Evolutionary conservation across 2,329 filamentous ascomycete species (phyloP), one percentile per base, ranked within the genome.

Genomic region (Colletotrichum viniferum): DNA sequence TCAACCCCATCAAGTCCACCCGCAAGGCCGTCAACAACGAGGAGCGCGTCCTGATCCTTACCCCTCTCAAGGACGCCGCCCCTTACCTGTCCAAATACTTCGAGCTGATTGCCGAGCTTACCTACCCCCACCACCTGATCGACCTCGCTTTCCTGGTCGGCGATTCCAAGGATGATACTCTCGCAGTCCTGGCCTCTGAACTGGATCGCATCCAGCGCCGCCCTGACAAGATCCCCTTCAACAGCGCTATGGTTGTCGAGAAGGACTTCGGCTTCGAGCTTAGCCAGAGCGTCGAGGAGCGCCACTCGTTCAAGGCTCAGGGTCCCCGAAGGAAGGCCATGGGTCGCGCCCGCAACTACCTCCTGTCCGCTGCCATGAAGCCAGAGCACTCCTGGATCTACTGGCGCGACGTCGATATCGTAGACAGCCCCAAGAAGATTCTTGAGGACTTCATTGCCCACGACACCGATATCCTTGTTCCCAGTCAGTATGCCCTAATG

Each of bases 351-450:
- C 92, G 97, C 79, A 99, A 99, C 84, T 99, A 98, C 84, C 89
- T 99, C 24, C 91, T 99, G 3, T 91, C 92, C 36, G 89, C 95
- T 1, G 94, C 97, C 4, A 83, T 99, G 80, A 98, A 97, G 87
- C 92, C 96, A 0, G 96, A 98, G 77, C 97, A 99, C 83, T 96
- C 96, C 10, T 99, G 97, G 97, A 96, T 98, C 10, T 98, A 98
- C 85, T 99, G 97, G 97, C 92, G 97, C 76, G 97, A 99, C 83
- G 96, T 98, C 65, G 97, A 99, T 84, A 98, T 99, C 80, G 92
- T 95, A 62, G 96, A 99, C 82, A 98, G 94, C 83, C 95, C 96
- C 3, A 90, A 91, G 77, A 93, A 91, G 81, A 97, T 99, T 76
- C 88, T 99, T 38, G 96, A 99, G 86, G 97, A 99, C 81, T 97